Base-by-base conservation (phyloP, 1,284 basidiomycete genomes). In the Marasmius tenuissimus region DNA sequence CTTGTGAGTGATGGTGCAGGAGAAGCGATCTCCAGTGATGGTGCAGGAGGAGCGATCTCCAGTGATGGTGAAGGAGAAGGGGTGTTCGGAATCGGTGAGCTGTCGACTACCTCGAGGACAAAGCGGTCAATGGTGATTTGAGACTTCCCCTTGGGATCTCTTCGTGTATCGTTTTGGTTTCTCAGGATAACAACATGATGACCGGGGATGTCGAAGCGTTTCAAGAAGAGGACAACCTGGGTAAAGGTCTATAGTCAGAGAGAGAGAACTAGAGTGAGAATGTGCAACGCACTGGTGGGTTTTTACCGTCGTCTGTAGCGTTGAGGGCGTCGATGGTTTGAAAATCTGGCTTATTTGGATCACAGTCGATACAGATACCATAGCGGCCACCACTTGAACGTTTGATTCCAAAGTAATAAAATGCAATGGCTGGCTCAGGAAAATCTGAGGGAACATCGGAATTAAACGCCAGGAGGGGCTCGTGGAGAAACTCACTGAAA, bases 321-420 rank as follows among this genome's bases (percentile, higher is more conserved):
- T 73, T 68, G 9, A 73, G 61, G 5, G 61, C 73, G 57, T 74
- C 68, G 34, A 74, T 71, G 9, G 53, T 53, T 34, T 65, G 60
- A 58, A 70, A 73, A 33, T 61, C 58, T n/a, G 63, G 65, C 38
- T 68, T 60, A 45, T 70, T 68, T 27, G 71, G 70, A 59, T 72
- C 70, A 57, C 73, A 73, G 64, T 75, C 73, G 57, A 72, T 61
- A 63, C 71, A 73, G 22, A 73, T 73, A 4, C 64, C 65, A 47
- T 72, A 59, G 14, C 66, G 58, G 22, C 64, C 62, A 27, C 27
- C 27, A 2, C 4, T 27, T 27, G 27, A 68, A 8, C 27, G 27
- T 27, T 2, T 2, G 2, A 27, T 27, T 27, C 27, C 27, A 27
- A 27, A 27, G 27, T 27, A 27, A 27, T 27, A 27, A 27, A 27